Conservation (phyloP, 345 rosid genomes). For the Salix caprea region DNA sequence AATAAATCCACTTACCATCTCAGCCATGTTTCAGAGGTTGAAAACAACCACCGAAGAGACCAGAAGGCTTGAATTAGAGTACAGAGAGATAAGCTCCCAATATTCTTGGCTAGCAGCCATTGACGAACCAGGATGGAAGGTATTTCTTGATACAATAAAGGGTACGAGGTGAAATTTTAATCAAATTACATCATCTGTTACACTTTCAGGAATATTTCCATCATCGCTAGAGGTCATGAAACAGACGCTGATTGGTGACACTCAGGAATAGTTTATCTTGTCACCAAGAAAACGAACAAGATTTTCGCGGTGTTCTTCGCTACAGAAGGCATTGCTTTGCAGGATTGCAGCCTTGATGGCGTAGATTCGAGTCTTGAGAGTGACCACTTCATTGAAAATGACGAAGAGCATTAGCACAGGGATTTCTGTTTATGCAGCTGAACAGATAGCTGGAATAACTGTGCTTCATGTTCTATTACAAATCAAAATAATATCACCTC, state of each 20-base stretch:
- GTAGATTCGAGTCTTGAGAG: not conserved
- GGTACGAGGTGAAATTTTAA: no score
- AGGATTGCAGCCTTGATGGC: not conserved
- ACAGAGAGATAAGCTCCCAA: not conserved
- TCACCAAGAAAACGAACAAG: not conserved
- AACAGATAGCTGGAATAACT: not conserved
- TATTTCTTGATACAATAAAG: no score
- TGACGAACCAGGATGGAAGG: not conserved
- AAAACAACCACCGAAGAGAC: not conserved
- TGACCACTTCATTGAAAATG: not conserved
- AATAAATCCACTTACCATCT: not conserved
- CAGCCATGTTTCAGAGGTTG: not conserved
- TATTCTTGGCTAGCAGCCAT: not conserved
- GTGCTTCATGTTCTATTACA: not conserved
- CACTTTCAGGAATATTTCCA: not conserved
- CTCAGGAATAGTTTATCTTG: not conserved
- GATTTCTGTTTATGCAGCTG: not conserved
- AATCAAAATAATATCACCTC: not conserved
- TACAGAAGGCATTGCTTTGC: not conserved
- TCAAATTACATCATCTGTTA: not conserved
- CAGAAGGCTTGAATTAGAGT: not conserved
- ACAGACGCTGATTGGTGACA: not conserved
- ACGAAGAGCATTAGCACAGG: not conserved
- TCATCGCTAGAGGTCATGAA: not conserved
- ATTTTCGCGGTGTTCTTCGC: not conserved